phyloP scores from a whole-genome alignment of 106 monocot species.

The Dendrobium chrysotoxum region DNA sequence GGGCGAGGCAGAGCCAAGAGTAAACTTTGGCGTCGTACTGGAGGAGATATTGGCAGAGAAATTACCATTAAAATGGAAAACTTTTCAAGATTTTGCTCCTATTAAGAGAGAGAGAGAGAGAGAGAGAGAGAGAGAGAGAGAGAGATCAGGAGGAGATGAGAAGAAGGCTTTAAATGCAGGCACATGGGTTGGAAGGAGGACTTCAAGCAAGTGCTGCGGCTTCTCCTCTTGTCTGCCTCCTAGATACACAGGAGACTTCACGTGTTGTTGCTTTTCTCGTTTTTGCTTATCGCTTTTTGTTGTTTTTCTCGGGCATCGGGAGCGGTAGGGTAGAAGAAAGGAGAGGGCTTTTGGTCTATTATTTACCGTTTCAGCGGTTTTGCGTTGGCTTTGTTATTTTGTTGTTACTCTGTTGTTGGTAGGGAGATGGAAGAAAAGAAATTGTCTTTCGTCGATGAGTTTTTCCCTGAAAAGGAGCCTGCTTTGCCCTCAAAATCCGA shows the following conservation, averaged over 20 bases:
- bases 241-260: not conserved
- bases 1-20: not conserved
- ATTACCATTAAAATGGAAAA: too few relatives aligned
- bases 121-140: too few relatives aligned
- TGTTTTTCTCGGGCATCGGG: not conserved
- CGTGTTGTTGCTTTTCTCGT: not conserved
- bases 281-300: not conserved
- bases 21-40: not conserved
- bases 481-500: slow-evolving; percentile 3
- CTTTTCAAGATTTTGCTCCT: too few relatives aligned
- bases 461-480: slow-evolving; percentile 9
- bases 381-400: not conserved
- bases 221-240: not conserved
- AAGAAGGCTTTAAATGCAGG: slow-evolving; percentile 3
- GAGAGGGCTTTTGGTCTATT: not conserved
- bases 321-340: not conserved
- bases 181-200: slow-evolving; percentile 7
- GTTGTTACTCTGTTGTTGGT: not conserved
- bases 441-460: slow-evolving; percentile 3
- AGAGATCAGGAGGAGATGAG: not conserved
- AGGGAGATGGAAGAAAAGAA: slow-evolving; percentile 5
- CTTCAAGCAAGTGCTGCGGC: too few relatives aligned
- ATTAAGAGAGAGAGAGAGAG: too few relatives aligned
- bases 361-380: not conserved
- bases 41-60: too few relatives aligned